These are phyloP conservation scores for Saccharomycopsis sp. DNA, from an alignment of 805 yeast species.

Conservation along the genomic window DNA sequence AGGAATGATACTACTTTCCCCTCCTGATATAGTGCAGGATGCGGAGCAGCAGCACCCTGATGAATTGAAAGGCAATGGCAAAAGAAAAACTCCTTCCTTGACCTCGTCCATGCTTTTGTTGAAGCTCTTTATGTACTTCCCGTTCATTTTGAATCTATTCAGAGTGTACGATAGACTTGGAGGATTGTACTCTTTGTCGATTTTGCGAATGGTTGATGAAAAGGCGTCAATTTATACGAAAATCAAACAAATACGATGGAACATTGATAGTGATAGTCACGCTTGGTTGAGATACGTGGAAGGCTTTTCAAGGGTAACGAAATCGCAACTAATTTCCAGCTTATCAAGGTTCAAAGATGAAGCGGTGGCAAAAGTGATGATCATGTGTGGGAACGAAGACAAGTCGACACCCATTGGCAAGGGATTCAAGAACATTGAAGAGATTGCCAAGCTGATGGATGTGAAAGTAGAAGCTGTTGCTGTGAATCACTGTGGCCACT, in stretches of 20 bases:
- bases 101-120: not conserved
- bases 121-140: conserved; percentile 6
- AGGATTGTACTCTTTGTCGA: conserved; percentile 54
- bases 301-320: conserved; percentile 39
- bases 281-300: conserved; percentile 45
- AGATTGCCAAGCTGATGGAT: conserved; percentile 16
- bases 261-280: conserved; percentile 49
- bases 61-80: not conserved
- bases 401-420: conserved; percentile 40
- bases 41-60: not conserved
- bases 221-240: conserved; percentile 25
- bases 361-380: conserved; percentile 36
- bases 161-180: conserved; percentile 52
- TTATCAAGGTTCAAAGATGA: conserved; percentile 25
- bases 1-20: conserved; percentile 39
- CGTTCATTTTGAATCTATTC: conserved; percentile 40
- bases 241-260: conserved; percentile 58
- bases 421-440: conserved; percentile 28
- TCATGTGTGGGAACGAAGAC: conserved; percentile 55
- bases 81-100: not conserved
- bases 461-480: conserved; percentile 26
- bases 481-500: conserved; percentile 49
- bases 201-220: conserved; percentile 41
- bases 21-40: conserved; percentile 30
- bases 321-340: conserved; percentile 38